Base-by-base conservation (phyloP, 176 grass and related monocot genomes). In the Metroxylon sagu region DNA sequence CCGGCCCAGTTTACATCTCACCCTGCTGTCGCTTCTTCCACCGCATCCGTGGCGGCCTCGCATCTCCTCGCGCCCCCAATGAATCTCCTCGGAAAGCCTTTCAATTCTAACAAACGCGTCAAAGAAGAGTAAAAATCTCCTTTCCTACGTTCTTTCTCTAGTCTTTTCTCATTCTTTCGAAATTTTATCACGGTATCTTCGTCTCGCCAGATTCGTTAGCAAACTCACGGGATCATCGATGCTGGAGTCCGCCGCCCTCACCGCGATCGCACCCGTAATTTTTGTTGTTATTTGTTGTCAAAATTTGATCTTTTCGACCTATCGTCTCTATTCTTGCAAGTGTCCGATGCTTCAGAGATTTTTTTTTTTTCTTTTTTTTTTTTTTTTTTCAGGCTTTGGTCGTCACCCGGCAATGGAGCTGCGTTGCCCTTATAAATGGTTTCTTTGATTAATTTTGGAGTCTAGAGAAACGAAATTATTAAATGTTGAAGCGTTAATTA, bases 401-500 rank as follows among this genome's bases (percentile, higher is more conserved):
- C 26, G 58, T 96, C 73, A 59, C 90, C 12, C 84, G 92, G 61
- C 84, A 90, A 70, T 96, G 83, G 83, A 77, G 72, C 64, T 67
- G 59, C 51, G 56, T 76, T 71, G 62, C 74, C 68, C 54, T 64
- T 58, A 53, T 74, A 50, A 77, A 54, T 55, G 62, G 25, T 54
- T 23, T 65, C 19, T 14, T 12, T 65, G 4, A 56, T 21, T 59
- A 19, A 16, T 18, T 65, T 61, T 50, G 21, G 16, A 29, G 19
- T 15, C 14, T 35, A 12, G 4, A 57, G 23, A 53, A 12, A 65
- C 1, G 21, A 23, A 23, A 23, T 23, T 23, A 23, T 23, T 23
- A 23, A 23, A 23, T 23, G 21, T 23, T 23, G 21, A 23, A 23
- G 21, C 21, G 21, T 23, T 23, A 23, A 23, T 23, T 23, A 23